Evolutionary conservation across 2,329 filamentous ascomycete genomes (phyloP).

Genomic region (Chaetoscypha palmicola): DNA sequence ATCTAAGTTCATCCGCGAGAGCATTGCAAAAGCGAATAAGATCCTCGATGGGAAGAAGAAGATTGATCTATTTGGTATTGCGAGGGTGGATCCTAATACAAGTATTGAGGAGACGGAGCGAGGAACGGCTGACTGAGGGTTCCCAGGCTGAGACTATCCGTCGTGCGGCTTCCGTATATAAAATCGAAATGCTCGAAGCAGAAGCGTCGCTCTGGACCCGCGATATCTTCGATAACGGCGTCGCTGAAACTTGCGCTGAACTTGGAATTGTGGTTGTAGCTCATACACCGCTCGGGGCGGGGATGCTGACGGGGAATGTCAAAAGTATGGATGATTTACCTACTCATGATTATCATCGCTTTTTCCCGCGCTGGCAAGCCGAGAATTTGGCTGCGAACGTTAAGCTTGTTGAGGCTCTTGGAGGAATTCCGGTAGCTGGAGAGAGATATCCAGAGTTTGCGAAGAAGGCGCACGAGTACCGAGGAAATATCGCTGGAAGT

Average conservation of each 20-base stretch:
- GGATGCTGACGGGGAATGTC: constrained; percentile 47
- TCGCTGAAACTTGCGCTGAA: constrained; percentile 46
- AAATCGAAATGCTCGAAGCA: constrained; percentile 37
- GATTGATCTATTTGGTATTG: constrained; percentile 46
- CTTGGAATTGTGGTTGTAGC: constrained; percentile 57
- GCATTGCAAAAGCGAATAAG: constrained; percentile 47
- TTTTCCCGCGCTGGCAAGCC: constrained; percentile 53
- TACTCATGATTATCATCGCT: constrained; percentile 49
- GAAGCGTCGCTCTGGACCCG: constrained; percentile 37
- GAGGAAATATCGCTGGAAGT: too few relatives aligned
- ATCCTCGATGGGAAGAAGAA: constrained; percentile 39
- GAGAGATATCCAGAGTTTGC: constrained; percentile 15
- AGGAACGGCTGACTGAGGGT: constrained; percentile 31
- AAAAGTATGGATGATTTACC: constrained; percentile 46
- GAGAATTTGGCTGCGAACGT: constrained; percentile 58
- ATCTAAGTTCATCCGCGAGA: constrained; percentile 45
- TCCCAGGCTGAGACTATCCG: constrained; percentile 36
- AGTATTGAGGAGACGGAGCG: constrained; percentile 33
- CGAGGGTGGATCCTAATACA: constrained; percentile 39
- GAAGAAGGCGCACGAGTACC: too few relatives aligned
- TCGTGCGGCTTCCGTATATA: constrained; percentile 30
- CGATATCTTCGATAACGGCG: constrained; percentile 31
- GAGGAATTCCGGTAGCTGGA: constrained; percentile 42
- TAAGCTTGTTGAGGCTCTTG: constrained; percentile 49
- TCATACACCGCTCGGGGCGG: constrained; percentile 55